Evolutionary conservation across 1,284 basidiomycete genomes (phyloP), one percentile per base, ranked within the genome.

Genomic region (Pseudozyma sp.): DNA sequence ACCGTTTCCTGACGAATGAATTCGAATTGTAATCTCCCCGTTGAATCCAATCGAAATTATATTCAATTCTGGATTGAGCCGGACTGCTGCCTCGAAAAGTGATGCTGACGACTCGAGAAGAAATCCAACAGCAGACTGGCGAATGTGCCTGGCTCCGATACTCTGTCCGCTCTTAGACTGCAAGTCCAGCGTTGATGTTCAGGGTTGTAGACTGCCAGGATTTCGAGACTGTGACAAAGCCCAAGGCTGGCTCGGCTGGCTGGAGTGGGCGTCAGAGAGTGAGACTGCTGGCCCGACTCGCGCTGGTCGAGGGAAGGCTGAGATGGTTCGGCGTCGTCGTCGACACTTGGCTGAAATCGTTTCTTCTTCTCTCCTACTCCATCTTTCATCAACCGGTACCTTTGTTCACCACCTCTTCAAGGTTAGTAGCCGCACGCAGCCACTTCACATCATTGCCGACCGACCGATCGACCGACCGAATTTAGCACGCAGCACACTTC

Each of bases 301-400:
- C 24, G 24, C 24, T 24, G 24, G 24, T 24, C 24, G 24, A 24
- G 24, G 7, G 35, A n/a, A 7, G 9, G 10, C 17, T 31, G 54
- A 29, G 49, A 16, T 49, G 33, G 35, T 11, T 54, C 10, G 40
- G n/a, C 19, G 39, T 54, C 30, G 39, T 66, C 35, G 48, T 56
- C 54, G 46, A 45, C 54, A 62, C 51, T 47, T 17, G 14, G 24
- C 8, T 39, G 40, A 16, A 42, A 11, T 40, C 7, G 31, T n/a
- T n/a, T 31, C 57, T 49, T 42, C 60, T 59, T 48, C 51, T 55
- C 43, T 54, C 30, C 51, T 61, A 54, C 69, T 56, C 45, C 56
- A 63, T 67, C 69, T 72, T 57, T 63, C 64, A 64, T 67, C 60
- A 52, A 72, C 60, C 69, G 69, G 69, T 72, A 24, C 60, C 35